These are phyloP conservation scores for Acidiella bohemica DNA, from an alignment of 495 filamentous ascomycete genomes.

Conservation along the genomic window DNA sequence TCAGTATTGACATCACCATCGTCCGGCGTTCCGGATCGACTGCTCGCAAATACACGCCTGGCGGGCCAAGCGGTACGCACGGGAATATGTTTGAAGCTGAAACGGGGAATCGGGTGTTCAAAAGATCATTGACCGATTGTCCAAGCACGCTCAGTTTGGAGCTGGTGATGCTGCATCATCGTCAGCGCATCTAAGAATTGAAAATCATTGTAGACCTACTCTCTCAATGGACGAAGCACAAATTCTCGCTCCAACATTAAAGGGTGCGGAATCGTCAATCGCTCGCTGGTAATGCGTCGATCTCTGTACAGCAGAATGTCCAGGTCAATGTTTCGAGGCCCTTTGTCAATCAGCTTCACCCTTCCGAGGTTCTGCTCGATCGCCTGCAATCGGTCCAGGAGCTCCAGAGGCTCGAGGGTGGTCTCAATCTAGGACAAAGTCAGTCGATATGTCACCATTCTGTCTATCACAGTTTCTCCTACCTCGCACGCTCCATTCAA, in stretches of 20 bases:
- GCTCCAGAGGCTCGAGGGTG: conserved; percentile 59
- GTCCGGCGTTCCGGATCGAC: conserved; percentile 40
- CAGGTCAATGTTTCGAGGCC: conserved; percentile 82
- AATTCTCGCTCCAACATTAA: conserved; percentile 87
- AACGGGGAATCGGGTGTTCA: no score
- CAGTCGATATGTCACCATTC: no score
- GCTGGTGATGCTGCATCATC: no score
- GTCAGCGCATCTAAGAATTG: no score
- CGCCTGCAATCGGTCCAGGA: conserved; percentile 66
- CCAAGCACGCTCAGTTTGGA: no score
- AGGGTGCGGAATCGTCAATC: conserved; percentile 72
- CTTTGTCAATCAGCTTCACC: conserved; percentile 78
- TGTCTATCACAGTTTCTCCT: no score
- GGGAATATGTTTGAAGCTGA: no score
- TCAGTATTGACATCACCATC: conserved; percentile 84
- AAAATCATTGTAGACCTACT: no score
- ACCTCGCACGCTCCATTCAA: conserved; percentile 94
- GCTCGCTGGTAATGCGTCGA: conserved; percentile 46
- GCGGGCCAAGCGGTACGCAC: no score
- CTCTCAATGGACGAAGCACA: conserved; percentile 75
- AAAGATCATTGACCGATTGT: no score
- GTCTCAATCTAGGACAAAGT: no score
- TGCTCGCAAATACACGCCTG: no score
- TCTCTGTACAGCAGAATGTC: conserved; percentile 85
- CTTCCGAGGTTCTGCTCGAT: conserved; percentile 71